These are phyloP conservation scores for Musa itinerans DNA, from an alignment of 176 grass and related monocot genomes.

Conservation along the genomic window DNA sequence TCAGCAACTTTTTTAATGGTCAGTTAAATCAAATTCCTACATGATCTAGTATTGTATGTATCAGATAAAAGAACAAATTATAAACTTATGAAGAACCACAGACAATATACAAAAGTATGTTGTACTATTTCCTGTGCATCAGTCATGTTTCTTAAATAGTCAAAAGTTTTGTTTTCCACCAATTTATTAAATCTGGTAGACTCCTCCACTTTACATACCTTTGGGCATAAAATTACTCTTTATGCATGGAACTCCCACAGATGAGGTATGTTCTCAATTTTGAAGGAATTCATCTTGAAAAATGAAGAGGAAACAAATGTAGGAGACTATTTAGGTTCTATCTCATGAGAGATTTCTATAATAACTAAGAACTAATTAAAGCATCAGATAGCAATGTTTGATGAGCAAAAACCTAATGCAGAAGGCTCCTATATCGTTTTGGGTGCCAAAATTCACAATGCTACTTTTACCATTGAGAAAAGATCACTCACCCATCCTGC, in stretches of 20 bases:
- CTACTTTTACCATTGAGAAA: not conserved
- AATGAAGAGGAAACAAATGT: not conserved
- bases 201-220: not conserved
- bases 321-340: not conserved
- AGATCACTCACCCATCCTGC: slow-evolving; percentile 68
- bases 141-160: not conserved
- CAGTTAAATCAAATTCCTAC: too few relatives aligned
- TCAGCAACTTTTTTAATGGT: too few relatives aligned
- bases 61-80: too few relatives aligned
- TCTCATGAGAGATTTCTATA: not conserved
- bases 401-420: not conserved
- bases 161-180: not conserved
- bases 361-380: not conserved
- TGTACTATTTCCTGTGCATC: not conserved
- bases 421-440: not conserved
- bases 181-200: too few relatives aligned
- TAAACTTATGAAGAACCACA: too few relatives aligned
- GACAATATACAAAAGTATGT: too few relatives aligned
- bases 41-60: too few relatives aligned
- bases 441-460: not conserved
- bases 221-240: not conserved
- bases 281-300: not conserved
- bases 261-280: not conserved
- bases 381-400: not conserved
- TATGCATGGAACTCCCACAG: not conserved